phyloP scores from a whole-genome alignment of 257 asterid genomes.

The Nicotiana otophora region DNA sequence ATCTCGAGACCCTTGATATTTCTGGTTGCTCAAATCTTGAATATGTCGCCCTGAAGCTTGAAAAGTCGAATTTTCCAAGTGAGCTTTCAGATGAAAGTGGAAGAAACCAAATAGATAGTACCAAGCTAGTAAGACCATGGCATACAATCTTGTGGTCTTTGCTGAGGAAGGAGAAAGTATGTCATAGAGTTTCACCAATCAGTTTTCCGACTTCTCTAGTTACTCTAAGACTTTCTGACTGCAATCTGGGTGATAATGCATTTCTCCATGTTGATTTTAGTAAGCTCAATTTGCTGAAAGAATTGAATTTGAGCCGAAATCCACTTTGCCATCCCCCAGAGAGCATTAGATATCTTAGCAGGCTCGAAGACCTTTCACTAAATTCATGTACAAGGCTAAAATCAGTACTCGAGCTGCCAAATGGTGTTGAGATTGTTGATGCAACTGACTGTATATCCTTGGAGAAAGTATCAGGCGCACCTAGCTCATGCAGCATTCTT shows the following conservation, averaged over 20 bases:
- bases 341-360: neutral
- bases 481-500: neutral
- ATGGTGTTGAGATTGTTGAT: neutral
- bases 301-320: neutral
- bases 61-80: neutral
- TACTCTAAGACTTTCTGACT: neutral
- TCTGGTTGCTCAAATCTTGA: constrained; percentile 12
- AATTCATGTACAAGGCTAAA: constrained; percentile 1
- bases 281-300: neutral
- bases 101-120: neutral
- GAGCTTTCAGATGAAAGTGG: constrained; percentile 1
- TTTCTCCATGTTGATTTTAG: neutral
- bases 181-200: neutral
- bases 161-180: neutral
- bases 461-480: neutral
- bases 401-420: neutral
- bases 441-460: neutral
- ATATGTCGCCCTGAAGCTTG: neutral
- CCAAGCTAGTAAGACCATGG: neutral
- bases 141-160: neutral
- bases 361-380: neutral
- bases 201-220: constrained; percentile 6
- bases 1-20: neutral
- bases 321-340: neutral
- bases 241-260: constrained; percentile 9